Evolutionary conservation across 768 basidiomycete genomes (phyloP).

Genomic region (Gyrodon lividus): DNA sequence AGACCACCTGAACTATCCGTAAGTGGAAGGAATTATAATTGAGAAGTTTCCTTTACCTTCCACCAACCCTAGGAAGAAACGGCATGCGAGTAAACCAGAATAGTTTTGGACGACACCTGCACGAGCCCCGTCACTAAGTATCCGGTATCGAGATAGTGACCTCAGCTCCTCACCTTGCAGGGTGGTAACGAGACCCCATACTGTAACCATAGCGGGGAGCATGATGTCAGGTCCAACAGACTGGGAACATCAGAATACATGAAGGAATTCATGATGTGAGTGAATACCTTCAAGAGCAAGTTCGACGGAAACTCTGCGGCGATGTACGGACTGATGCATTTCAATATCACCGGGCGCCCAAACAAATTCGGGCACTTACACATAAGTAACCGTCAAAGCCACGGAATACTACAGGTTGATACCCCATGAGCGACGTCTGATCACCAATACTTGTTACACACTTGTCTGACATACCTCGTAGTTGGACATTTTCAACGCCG

Average conservation of each 20-base stretch:
- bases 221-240: slow-evolving; percentile 53
- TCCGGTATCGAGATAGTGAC: not conserved
- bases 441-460: not conserved
- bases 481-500: slow-evolving; percentile 37
- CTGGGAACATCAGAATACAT: slow-evolving; percentile 16
- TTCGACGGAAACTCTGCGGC: slow-evolving; percentile 61
- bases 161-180: slow-evolving; percentile 47
- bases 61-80: slow-evolving; percentile 51
- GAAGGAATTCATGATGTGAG: not conserved
- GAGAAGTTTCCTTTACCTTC: slow-evolving; percentile 45
- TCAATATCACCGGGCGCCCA: not conserved
- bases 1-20: slow-evolving; percentile 45
- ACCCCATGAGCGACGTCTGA: not conserved
- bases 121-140: not conserved
- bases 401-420: slow-evolving; percentile 33
- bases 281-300: slow-evolving; percentile 46
- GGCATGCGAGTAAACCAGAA: slow-evolving; percentile 51
- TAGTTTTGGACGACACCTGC: slow-evolving; percentile 46
- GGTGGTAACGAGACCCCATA: slow-evolving; percentile 69
- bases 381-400: slow-evolving; percentile 28
- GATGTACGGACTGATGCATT: slow-evolving; percentile 46
- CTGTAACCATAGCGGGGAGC: slow-evolving; percentile 58
- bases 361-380: slow-evolving; percentile 11
- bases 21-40: not conserved
- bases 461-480: slow-evolving; percentile 20